A percentile compares a stretch with the other conserved stretches of the same genome.
Evolutionary conservation across 805 yeast species (phyloP).

Genomic region (Ogataea ganodermae): DNA sequence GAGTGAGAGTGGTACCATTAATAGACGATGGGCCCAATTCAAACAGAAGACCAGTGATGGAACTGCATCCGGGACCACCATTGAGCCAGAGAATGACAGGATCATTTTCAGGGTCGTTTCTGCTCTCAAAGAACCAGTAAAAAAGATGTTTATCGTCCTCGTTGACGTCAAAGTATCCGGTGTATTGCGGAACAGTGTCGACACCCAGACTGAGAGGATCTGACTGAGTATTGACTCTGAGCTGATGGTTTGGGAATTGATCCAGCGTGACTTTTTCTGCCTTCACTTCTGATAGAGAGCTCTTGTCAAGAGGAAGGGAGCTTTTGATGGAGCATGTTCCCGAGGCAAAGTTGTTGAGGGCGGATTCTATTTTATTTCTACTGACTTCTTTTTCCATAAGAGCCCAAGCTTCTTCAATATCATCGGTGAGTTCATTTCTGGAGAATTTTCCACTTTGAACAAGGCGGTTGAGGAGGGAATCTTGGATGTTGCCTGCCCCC

Average conservation of each 20-base stretch:
- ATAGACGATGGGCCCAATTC: constrained; percentile 84
- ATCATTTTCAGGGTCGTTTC: constrained; percentile 84
- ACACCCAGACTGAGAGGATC: constrained; percentile 71
- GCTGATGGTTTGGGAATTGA: constrained; percentile 25
- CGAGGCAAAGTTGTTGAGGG: constrained; percentile 11
- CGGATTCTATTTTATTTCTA: constrained; percentile 5
- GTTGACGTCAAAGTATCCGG: constrained; percentile 79
- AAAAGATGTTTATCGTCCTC: constrained; percentile 77
- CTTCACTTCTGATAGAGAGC: background rate
- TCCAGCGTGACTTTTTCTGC: constrained; percentile 14
- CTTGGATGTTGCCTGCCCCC: background rate
- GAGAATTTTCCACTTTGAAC: constrained; percentile 5
- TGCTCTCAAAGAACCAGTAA: constrained; percentile 79
- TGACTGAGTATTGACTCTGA: constrained; percentile 25
- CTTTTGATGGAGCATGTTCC: constrained; percentile 14
- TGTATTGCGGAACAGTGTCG: constrained; percentile 78
- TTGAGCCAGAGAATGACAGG: constrained; percentile 88
- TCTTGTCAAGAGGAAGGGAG: constrained; percentile 9
- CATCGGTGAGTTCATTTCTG: background rate
- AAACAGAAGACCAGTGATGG: constrained; percentile 81
- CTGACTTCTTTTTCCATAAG: constrained; percentile 14
- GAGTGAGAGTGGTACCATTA: constrained; percentile 54
- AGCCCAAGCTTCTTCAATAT: constrained; percentile 19
- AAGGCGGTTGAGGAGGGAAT: constrained; percentile 8
- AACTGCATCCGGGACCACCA: constrained; percentile 96